Evolutionary conservation across 441 rosid species (phyloP).

Genomic region (Pelargonium fulgidum): DNA sequence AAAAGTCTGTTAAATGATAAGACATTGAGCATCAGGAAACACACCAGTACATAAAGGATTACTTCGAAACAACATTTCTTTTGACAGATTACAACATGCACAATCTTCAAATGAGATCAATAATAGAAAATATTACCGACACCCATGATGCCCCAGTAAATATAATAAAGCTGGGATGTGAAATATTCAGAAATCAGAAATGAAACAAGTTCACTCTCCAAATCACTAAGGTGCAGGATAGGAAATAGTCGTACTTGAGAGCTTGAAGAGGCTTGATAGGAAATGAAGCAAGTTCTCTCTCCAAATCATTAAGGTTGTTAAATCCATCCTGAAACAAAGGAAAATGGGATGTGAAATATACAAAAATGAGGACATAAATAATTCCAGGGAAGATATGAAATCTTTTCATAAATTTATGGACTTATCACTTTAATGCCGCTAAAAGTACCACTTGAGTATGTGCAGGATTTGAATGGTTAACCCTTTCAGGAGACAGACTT

Average conservation of each 20-base stretch:
- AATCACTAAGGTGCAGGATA: conserved; percentile 42
- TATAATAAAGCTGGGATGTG: neutral
- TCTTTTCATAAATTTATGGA: conserved; percentile 14
- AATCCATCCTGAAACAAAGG: conserved; percentile 57
- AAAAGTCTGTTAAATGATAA: neutral
- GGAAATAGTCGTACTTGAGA: conserved; percentile 50
- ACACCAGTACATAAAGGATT: neutral
- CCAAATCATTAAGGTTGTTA: conserved; percentile 61
- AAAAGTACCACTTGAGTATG: conserved; percentile 52
- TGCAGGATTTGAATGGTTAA: conserved; percentile 41
- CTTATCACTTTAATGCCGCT: conserved; percentile 14
- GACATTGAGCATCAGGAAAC: neutral
- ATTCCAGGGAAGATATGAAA: neutral
- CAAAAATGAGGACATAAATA: conserved; percentile 16
- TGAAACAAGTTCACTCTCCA: conserved; percentile 66
- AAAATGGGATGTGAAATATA: conserved; percentile 18
- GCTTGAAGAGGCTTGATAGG: conserved; percentile 86
- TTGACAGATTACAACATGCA: neutral
- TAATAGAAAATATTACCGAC: neutral
- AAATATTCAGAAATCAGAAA: conserved; percentile 34
- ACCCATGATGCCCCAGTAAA: neutral
- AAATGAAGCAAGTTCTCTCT: conserved; percentile 69
- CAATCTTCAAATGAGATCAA: neutral
- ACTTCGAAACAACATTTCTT: neutral
- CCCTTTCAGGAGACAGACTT: conserved; percentile 37